Evolutionary conservation across 257 asterid genomes (phyloP), one percentile per base, ranked within the genome.

Genomic region (Primulina tabacum): DNA sequence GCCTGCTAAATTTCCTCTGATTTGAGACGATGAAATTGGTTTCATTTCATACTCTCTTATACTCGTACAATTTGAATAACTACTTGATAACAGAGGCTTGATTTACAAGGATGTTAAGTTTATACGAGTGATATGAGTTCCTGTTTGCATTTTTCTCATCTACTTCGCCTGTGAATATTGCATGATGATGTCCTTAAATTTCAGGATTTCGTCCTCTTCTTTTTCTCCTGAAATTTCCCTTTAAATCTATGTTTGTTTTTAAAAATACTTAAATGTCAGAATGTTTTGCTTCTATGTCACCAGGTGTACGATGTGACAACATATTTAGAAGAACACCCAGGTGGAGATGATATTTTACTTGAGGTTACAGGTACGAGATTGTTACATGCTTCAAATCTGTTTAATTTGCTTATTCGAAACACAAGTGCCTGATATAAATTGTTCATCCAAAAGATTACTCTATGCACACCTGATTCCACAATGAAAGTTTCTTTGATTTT

Each of bases 261-360:
- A 21, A 21, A 21, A 21, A 21, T 21, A 21, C 24, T 21, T 21
- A 21, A 21, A 21, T 52, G 9, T 4, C 11, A 10, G 30, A 26
- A 60, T 7, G 50, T 7, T 21, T 74, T 57, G 62, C 47, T 71
- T 81, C 43, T 77, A 76, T 65, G 76, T 74, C 70, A 20, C 70
- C 92, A 92, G 98, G 94, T 92, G 26, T 93, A 93, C 66, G 98
- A 93, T 34, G 92, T 93, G 66, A 83, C 98, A 33, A 12, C 92
- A 12, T 93, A 93, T 81, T 60, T 93, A 79, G 89, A 93, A 14
- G 98, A 93, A 40, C 98, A 90, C 73, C 98, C 98, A n/a, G 98
- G 98, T 1, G 98, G 98, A 68, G 96, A 89, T 61, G 98, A 90
- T 78, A 90, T 90, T 68, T 53, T 93, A 68, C 84, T 89, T 35